A percentile compares a stretch with the other conserved stretches of the same genome.
Conservation (phyloP, 805 yeast species). For the Pichia pseudocactophila region DNA sequence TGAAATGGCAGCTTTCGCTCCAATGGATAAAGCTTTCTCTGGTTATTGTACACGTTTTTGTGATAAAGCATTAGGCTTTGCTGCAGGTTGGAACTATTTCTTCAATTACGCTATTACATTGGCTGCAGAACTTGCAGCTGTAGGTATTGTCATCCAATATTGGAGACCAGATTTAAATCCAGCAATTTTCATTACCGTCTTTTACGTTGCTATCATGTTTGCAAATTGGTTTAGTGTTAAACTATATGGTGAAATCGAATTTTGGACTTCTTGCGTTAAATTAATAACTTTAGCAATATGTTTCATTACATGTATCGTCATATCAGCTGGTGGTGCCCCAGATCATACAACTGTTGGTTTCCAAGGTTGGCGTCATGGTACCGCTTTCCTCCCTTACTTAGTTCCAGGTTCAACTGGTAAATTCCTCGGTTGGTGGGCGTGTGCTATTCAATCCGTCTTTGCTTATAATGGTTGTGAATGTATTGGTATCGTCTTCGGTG, state of each 20-base stretch:
- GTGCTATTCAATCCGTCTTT: slow-evolving; percentile 33
- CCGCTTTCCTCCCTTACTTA: slow-evolving; percentile 30
- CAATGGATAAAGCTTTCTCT: slow-evolving; percentile 40
- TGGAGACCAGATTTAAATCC: slow-evolving; percentile 41
- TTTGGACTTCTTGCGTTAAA: slow-evolving; percentile 37
- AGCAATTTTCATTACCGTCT: slow-evolving; percentile 36
- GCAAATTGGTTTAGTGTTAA: slow-evolving; percentile 37
- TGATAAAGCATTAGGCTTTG: slow-evolving; percentile 37
- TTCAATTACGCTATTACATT: slow-evolving; percentile 36
- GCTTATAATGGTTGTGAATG: slow-evolving; percentile 43
- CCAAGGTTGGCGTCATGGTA: slow-evolving; percentile 23
- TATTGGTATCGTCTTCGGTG: slow-evolving; percentile 40
- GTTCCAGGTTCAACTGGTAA: slow-evolving; percentile 36
- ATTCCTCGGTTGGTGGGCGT: slow-evolving; percentile 37
- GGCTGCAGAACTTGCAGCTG: slow-evolving; percentile 41
- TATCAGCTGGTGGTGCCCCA: slow-evolving; percentile 45
- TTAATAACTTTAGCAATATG: slow-evolving; percentile 34
- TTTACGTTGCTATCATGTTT: slow-evolving; percentile 32
- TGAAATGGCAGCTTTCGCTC: slow-evolving; percentile 39
- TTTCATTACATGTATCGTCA: slow-evolving; percentile 19
- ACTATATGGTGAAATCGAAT: slow-evolving; percentile 41
- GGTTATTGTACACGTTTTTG: slow-evolving; percentile 38
- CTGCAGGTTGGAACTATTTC: slow-evolving; percentile 43
- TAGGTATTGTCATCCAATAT: slow-evolving; percentile 38
- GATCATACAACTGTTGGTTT: slow-evolving; percentile 31